Conservation (phyloP, 768 basidiomycete genomes). For the Lentinus tigrinus region DNA sequence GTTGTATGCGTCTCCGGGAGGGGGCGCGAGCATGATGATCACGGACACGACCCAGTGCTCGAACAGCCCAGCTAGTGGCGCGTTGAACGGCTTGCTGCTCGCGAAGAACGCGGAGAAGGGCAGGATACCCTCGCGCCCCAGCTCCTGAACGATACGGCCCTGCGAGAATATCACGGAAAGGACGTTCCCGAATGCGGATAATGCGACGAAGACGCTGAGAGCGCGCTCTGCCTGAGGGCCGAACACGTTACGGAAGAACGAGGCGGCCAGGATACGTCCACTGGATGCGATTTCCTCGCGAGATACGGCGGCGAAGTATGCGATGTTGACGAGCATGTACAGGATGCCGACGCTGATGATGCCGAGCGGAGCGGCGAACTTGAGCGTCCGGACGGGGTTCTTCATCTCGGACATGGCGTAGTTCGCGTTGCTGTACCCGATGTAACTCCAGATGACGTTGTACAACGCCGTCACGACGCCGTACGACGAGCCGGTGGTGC, state of each 20-base stretch:
- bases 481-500: conserved; percentile 25
- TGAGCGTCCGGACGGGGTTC: conserved; percentile 43
- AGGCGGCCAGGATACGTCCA: conserved; percentile 44
- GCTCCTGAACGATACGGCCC: conserved; percentile 41
- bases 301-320: conserved; percentile 41
- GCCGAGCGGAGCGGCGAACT: conserved; percentile 43
- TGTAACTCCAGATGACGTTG: conserved; percentile 30
- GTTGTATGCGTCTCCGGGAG: conserved; percentile 35
- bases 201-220: conserved; percentile 37
- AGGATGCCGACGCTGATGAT: conserved; percentile 46
- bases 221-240: conserved; percentile 37
- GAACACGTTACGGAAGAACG: conserved; percentile 53
- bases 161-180: conserved; percentile 28
- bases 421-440: conserved; percentile 42
- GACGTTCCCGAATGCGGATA: conserved; percentile 42
- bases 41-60: conserved; percentile 55
- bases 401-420: conserved; percentile 40
- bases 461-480: conserved; percentile 28
- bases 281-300: conserved; percentile 42
- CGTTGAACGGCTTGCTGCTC: conserved; percentile 47
- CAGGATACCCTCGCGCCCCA: conserved; percentile 51
- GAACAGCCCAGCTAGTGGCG: conserved; percentile 49
- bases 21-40: conserved; percentile 40
- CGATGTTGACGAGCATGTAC: conserved; percentile 47
- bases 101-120: conserved; percentile 49